Percentiles rank a stretch among this genome's conserved stretches.
Conservation (phyloP, 2,329 filamentous ascomycete species). For the Esteya vermicola region DNA sequence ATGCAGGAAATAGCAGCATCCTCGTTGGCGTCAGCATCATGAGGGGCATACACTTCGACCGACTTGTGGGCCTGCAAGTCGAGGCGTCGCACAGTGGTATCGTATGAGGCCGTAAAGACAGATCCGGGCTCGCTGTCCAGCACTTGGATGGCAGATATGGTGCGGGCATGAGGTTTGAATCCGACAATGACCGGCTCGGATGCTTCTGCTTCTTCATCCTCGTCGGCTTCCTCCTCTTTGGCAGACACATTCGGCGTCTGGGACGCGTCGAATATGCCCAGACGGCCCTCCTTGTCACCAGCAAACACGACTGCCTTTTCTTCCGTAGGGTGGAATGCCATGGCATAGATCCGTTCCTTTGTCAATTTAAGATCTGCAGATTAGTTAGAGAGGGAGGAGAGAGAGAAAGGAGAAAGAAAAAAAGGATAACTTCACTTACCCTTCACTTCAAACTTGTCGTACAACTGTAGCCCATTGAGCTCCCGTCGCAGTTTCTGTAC, state of each 20-base stretch:
- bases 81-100: slow-evolving; percentile 77
- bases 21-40: slow-evolving; percentile 26
- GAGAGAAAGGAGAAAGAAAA: neutral
- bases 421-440: slow-evolving; percentile 31
- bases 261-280: slow-evolving; percentile 83
- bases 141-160: slow-evolving; percentile 75
- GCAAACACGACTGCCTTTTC: slow-evolving; percentile 85
- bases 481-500: slow-evolving; percentile 59
- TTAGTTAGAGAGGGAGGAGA: neutral
- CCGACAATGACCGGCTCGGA: slow-evolving; percentile 71
- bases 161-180: slow-evolving; percentile 79
- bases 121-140: slow-evolving; percentile 57
- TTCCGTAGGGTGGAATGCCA: slow-evolving; percentile 76
- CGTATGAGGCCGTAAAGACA: slow-evolving; percentile 79
- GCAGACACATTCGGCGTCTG: slow-evolving; percentile 37
- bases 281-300: slow-evolving; percentile 81
- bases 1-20: slow-evolving; percentile 75
- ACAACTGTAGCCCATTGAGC: slow-evolving; percentile 66
- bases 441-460: slow-evolving; percentile 71
- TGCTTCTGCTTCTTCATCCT: slow-evolving; percentile 53
- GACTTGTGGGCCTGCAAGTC: slow-evolving; percentile 72
- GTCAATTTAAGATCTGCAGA: slow-evolving; percentile 72
- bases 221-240: slow-evolving; percentile 37
- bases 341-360: slow-evolving; percentile 72
- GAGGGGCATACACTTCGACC: slow-evolving; percentile 70